A percentile compares a stretch with the other conserved stretches of the same genome.
Evolutionary conservation across 306 rosid species (phyloP).

Genomic region (Fragaria vesca): DNA sequence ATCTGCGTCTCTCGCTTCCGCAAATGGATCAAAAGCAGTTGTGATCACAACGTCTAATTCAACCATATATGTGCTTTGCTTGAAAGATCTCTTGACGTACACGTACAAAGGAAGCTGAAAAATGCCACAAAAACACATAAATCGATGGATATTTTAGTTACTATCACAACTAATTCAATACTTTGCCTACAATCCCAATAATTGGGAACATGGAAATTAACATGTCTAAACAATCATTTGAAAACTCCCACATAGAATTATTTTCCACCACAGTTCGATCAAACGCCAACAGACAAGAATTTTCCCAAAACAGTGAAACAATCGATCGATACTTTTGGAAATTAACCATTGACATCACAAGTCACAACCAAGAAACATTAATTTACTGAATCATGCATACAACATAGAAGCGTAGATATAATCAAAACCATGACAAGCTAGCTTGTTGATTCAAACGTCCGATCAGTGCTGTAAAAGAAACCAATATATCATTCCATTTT

Average conservation of each 20-base stretch:
- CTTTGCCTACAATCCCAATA: background rate
- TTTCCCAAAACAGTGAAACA: too few species aligned
- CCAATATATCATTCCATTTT: background rate
- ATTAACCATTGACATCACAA: too few species aligned
- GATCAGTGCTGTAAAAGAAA: background rate
- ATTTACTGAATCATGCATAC: too few species aligned
- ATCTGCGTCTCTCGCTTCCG: slow-evolving; percentile 66
- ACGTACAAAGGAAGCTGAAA: background rate
- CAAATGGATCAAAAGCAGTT: slow-evolving; percentile 65
- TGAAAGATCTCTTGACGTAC: background rate
- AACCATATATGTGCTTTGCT: slow-evolving; percentile 66
- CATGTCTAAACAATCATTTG: background rate
- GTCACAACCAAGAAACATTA: too few species aligned
- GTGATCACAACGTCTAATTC: slow-evolving; percentile 55
- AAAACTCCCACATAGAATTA: too few species aligned
- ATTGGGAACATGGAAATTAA: background rate
- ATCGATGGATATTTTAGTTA: too few species aligned
- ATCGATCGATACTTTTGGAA: too few species aligned
- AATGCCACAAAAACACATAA: background rate
- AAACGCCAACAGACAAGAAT: too few species aligned
- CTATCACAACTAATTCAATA: too few species aligned
- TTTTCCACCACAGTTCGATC: too few species aligned
- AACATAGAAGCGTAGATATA: too few species aligned
- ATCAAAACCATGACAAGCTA: too few species aligned
- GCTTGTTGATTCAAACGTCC: background rate